These are phyloP conservation scores for Neurospora pannonica DNA, from an alignment of 495 filamentous ascomycete species.

Conservation along the genomic window DNA sequence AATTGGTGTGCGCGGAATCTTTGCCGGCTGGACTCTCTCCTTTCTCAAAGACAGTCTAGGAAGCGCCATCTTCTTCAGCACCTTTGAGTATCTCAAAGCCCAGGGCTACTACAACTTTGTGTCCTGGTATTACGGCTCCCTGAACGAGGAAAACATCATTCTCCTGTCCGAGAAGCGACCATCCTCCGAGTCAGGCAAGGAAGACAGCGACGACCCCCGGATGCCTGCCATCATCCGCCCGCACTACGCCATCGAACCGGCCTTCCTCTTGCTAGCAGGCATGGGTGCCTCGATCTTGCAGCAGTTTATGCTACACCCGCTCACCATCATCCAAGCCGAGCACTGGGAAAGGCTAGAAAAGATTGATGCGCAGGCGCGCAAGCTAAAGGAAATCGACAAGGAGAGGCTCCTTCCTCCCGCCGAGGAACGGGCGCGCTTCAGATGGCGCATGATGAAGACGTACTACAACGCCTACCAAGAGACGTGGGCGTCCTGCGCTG, in stretches of 20 bases:
- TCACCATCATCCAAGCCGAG: slow-evolving; percentile 63
- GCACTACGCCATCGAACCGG: slow-evolving; percentile 77
- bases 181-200: slow-evolving; percentile 5
- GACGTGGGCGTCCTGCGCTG: slow-evolving; percentile 60
- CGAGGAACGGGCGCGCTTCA: slow-evolving; percentile 8
- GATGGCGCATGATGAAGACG: slow-evolving; percentile 46
- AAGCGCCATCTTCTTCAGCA: slow-evolving; percentile 73
- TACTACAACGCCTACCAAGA: slow-evolving; percentile 71
- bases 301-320: slow-evolving; percentile 69
- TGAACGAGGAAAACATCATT: slow-evolving; percentile 34
- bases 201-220: background rate
- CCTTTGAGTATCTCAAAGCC: slow-evolving; percentile 80
- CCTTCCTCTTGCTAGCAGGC: slow-evolving; percentile 70
- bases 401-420: slow-evolving; percentile 8
- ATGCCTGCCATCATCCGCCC: slow-evolving; percentile 57
- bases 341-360: slow-evolving; percentile 74
- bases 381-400: slow-evolving; percentile 27
- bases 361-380: slow-evolving; percentile 53
- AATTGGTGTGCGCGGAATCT: slow-evolving; percentile 72
- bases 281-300: slow-evolving; percentile 66
- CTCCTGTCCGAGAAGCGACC: slow-evolving; percentile 32
- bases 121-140: slow-evolving; percentile 62
- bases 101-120: slow-evolving; percentile 78
- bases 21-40: slow-evolving; percentile 71
- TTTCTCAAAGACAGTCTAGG: slow-evolving; percentile 76